Evolutionary conservation across 257 asterid species (phyloP), one percentile per base, ranked within the genome.

Genomic region (Nicotiana sylvestris): DNA sequence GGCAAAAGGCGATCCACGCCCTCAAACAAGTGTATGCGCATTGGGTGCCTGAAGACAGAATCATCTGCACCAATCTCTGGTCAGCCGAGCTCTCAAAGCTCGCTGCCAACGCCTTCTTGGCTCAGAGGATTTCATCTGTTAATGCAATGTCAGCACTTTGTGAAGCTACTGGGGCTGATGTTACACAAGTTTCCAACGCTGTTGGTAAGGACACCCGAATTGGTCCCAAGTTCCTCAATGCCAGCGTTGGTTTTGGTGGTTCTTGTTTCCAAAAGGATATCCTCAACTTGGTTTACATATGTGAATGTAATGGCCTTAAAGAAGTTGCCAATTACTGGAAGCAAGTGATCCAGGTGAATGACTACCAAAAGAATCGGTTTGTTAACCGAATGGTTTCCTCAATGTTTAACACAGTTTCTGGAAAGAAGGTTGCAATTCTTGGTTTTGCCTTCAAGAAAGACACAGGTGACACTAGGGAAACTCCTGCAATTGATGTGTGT

Each of bases 41-140:
- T 66, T 91, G 94, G 94, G 94, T 91, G 61, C 93, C 93, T 11
- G 91, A 87, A 37, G 90, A 88, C 5, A 77, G 89, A 76, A 91
- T 91, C 84, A 78, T 90, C 35, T 87, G 92, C 82, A 88, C 95
- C 60, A 89, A 88, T 76, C 84, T 91, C 1, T 91, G 93, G 95
- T 91, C 95, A 9, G 92, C 93, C 0, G 95, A 91, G 88, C 90
- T 91, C 25, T 91, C 95, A 2, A 91, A 91, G 89, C 92, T 91
- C 2, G 92, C 95, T n/a, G 95, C 95, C 12, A 91, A 91, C 58
- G 95, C 95, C 21, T 91, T 91, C 88, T 85, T 91, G 85, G 93
- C 94, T 68, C 93, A 91, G 84, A 88, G 92, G 29, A 91, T 91
- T 46, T 91, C 94, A 4, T 89, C 92, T 2, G 94, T 91, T 5